Evolutionary conservation across 352 stramenopile genomes (phyloP).

Genomic region (Phytopythium oedochilum): DNA sequence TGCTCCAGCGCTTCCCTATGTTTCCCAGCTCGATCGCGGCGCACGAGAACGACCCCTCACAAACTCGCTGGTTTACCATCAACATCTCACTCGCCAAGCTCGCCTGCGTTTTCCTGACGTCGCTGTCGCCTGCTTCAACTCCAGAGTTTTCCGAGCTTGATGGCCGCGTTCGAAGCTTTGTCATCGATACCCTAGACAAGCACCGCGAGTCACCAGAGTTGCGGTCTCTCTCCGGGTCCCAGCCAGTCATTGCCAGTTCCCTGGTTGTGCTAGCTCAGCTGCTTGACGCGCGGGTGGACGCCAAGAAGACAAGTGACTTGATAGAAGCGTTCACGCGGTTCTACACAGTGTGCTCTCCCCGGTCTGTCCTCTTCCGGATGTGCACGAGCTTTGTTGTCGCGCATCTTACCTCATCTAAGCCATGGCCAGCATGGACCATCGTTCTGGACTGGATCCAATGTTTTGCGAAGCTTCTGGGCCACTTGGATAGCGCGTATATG

Average conservation of each 20-base stretch:
- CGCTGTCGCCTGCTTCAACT: conserved; percentile 7
- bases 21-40: conserved; percentile 26
- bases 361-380: conserved; percentile 65
- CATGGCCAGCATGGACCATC: conserved; percentile 49
- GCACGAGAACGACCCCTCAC: neutral
- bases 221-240: conserved; percentile 45
- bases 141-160: conserved; percentile 22
- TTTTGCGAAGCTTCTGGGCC: conserved; percentile 53
- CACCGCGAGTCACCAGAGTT: conserved; percentile 60
- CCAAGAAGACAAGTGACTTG: conserved; percentile 19
- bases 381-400: conserved; percentile 72
- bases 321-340: conserved; percentile 58
- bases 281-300: conserved; percentile 16
- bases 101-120: conserved; percentile 44
- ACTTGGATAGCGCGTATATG: conserved; percentile 58
- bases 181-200: conserved; percentile 52
- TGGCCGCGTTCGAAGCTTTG: conserved; percentile 43
- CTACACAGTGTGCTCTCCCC: conserved; percentile 59
- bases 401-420: conserved; percentile 40
- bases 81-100: conserved; percentile 69
- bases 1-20: conserved; percentile 56
- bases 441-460: conserved; percentile 70
- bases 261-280: conserved; percentile 58
- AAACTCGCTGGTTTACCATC: conserved; percentile 55
- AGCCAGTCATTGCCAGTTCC: conserved; percentile 53